Evolutionary conservation across 1,284 basidiomycete genomes (phyloP).

Genomic region (Trichosporon asahii): DNA sequence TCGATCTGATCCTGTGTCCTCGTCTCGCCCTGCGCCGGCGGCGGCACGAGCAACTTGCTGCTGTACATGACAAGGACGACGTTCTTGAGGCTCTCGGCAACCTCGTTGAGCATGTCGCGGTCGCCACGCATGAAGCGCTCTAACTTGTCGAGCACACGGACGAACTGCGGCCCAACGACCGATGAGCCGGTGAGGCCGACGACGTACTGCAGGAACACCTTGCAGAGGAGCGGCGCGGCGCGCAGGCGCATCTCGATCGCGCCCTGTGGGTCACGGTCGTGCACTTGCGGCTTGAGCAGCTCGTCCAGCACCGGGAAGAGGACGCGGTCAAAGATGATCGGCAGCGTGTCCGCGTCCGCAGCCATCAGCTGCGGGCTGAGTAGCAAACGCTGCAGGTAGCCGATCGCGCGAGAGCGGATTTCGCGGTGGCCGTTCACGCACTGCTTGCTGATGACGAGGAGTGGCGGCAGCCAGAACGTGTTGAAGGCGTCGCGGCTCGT

Average conservation of each 20-base stretch:
- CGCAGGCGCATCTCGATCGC: slow-evolving; percentile 86
- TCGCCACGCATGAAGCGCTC: slow-evolving; percentile 86
- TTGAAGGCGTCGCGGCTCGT: slow-evolving; percentile 62
- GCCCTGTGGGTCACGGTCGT: slow-evolving; percentile 73
- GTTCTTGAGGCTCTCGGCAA: slow-evolving; percentile 95
- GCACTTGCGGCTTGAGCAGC: slow-evolving; percentile 77
- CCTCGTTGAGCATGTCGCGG: slow-evolving; percentile 87
- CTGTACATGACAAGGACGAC: slow-evolving; percentile 95
- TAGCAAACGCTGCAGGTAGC: slow-evolving; percentile 80
- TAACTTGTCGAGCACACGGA: slow-evolving; percentile 84
- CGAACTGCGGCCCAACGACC: slow-evolving; percentile 72
- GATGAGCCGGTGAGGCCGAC: slow-evolving; percentile 62
- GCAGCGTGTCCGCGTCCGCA: slow-evolving; percentile 61
- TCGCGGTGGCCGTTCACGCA: slow-evolving; percentile 80
- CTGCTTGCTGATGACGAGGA: slow-evolving; percentile 75
- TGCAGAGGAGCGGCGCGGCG: slow-evolving; percentile 84
- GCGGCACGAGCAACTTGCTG: slow-evolving; percentile 72
- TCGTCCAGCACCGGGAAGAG: slow-evolving; percentile 92
- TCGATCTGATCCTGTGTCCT: slow-evolving; percentile 67
- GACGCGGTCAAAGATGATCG: slow-evolving; percentile 82
- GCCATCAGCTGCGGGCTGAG: slow-evolving; percentile 71
- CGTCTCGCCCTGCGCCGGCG: slow-evolving; percentile 56
- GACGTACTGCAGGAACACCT: slow-evolving; percentile 91
- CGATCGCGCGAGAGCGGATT: slow-evolving; percentile 78
- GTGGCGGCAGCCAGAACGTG: slow-evolving; percentile 72